Evolutionary conservation across 768 basidiomycete species (phyloP), one percentile per base, ranked within the genome.

Genomic region (Leccinum subgranulosum): DNA sequence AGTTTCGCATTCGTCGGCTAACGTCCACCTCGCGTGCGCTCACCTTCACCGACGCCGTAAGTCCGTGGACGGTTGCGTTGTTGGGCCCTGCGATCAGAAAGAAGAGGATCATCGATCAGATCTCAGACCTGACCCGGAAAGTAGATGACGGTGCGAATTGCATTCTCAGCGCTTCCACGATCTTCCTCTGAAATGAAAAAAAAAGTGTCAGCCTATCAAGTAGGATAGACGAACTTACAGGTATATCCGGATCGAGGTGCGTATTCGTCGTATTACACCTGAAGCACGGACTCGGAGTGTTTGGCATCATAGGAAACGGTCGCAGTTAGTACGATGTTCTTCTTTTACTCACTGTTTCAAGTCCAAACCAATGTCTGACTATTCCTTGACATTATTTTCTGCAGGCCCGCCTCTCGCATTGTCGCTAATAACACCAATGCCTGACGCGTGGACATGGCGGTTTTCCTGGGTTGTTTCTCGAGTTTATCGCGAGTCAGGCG

Each of bases 391-490:
- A 23, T 63, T 27, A 66, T 55, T 6, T 71, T 70, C 21, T 19
- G 75, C 59, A 17, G 61, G 61, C 59, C 78, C 76, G 12, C 79
- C 78, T 23, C 69, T 69, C 6, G 75, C 69, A 55, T 75, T 75
- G 66, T 80, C 75, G 54, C 73, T 73, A 33, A 73, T 49, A 47
- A 80, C 73, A 19, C 74, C 77, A 11, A 68, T 65, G 2, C 80
- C 78, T 1, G 79, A 79, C 19, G 77, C 64, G 41, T 81, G 78
- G 49, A 80, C 69, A 53, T 78, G 80, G 25, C 79, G 55, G 0
- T 78, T 72, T 71, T 14, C 69, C 75, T 2, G 75, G 74, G 12
- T 72, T 64, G 29, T 60, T 63, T n/a, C 64, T 66, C 15, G 76
- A 74, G 55, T 69, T 69, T n/a, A 61, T 71, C 59, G 75, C 70